phyloP scores from a whole-genome alignment of 2,329 filamentous ascomycete species.

The Phyllosticta citribraziliensis region DNA sequence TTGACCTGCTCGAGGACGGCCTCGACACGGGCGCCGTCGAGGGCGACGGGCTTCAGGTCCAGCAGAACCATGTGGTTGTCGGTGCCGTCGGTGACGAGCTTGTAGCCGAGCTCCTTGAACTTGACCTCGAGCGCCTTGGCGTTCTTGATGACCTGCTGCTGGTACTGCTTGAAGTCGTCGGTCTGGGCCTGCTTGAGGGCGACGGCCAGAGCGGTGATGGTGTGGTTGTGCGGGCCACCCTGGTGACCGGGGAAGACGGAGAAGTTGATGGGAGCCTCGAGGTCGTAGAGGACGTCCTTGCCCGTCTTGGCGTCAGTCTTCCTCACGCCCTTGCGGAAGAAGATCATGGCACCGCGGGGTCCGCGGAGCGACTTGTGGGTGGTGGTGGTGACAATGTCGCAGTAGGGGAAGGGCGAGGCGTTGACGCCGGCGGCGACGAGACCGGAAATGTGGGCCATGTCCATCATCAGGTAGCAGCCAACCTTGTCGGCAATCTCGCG shows the following conservation, averaged over 20 bases:
- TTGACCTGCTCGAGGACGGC: slow-evolving; percentile 84
- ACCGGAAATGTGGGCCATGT: slow-evolving; percentile 97
- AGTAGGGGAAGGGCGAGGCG: slow-evolving; percentile 77
- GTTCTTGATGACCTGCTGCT: slow-evolving; percentile 81
- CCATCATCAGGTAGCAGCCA: slow-evolving; percentile 83
- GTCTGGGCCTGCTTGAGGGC: slow-evolving; percentile 88
- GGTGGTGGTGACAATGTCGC: slow-evolving; percentile 94
- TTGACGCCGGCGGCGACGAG: slow-evolving; percentile 86
- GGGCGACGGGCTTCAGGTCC: slow-evolving; percentile 77
- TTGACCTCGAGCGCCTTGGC: slow-evolving; percentile 80
- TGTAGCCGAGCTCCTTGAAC: slow-evolving; percentile 57
- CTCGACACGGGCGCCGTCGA: slow-evolving; percentile 86
- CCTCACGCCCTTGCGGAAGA: slow-evolving; percentile 88
- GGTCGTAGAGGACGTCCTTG: slow-evolving; percentile 76
- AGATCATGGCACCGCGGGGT: slow-evolving; percentile 94
- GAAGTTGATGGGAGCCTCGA: slow-evolving; percentile 87
- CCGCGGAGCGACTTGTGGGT: slow-evolving; percentile 96
- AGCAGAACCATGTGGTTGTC: slow-evolving; percentile 95
- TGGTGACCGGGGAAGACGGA: slow-evolving; percentile 98
- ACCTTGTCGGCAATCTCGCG: slow-evolving; percentile 83
- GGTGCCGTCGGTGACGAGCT: slow-evolving; percentile 84
- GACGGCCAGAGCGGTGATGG: slow-evolving; percentile 89
- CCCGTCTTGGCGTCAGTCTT: slow-evolving; percentile 76
- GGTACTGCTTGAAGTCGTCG: slow-evolving; percentile 85
- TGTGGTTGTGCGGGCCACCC: slow-evolving; percentile 97